Evolutionary conservation across 2,329 filamentous ascomycete species (phyloP), one percentile per base, ranked within the genome.

Genomic region (Anisogramma anomala): DNA sequence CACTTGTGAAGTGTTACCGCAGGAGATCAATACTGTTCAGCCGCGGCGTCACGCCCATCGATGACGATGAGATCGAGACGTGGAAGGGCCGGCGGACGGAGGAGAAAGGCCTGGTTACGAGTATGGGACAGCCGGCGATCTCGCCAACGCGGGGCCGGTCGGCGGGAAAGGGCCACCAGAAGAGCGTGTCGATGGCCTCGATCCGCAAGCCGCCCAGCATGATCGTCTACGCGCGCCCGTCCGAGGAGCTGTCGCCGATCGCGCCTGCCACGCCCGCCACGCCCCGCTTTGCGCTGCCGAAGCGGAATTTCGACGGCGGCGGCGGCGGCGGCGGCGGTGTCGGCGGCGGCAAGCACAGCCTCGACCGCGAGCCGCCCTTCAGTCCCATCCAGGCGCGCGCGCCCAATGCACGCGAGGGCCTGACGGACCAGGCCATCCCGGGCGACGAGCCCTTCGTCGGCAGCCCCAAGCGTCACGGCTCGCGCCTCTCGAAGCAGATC

Each of bases 51-150:
- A 73, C 74, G 0, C 76, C 77, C 10, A 77, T 80, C 45, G 68
- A 72, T 47, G 77, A 80, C 50, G 74, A 79, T 45, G 77, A 80
- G 54, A 80, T 80, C 44, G 72, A 73, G 49, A 76, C 72, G 3
- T 80, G 77, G 77, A 77, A 73, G 52, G 58, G 60, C 20, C 61
- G 59, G 39, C 55, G 53, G 8, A 42, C 50, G 10, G 61, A 55
- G 49, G 61, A 55, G 49, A 62, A 60, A 48, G 52, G 15, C 9
- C 30, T 79, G 46, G 68, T 72, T 46, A 75, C 79, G 54, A 79
- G 79, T 43, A 71, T 71, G 48, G 74, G 69, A 23, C 22, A 9
- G 6, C 22, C 22, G 5, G 78, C 74, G 75, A 74, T 71, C 51
- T 30, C 57, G 59, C 18, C 60, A 58, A 41, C 54, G 50, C 11